Base-by-base conservation (phyloP, 331 rosid genomes). In the Acacia pycnantha region DNA sequence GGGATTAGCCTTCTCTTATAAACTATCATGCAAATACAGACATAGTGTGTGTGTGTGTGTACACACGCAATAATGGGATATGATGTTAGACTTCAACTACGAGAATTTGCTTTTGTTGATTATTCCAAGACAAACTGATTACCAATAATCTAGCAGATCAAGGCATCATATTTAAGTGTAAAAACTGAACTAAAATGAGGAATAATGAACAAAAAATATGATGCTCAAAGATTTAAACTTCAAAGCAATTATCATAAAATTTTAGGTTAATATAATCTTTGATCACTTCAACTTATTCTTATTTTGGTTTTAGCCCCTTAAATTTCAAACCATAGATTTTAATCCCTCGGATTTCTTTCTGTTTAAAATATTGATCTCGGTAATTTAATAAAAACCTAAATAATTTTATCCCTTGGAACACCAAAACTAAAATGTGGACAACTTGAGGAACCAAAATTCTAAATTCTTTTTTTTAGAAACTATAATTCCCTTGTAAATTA, bases 331-430 rank as follows among this genome's bases (percentile, higher is more conserved):
- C 1, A 6, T 37, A 37, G 6, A 37, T 37, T 37, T 37, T 6
- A 6, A 37, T 0, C 41, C 2, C 8, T 35, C 1, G 0, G 7
- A 37, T 37, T 37, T 37, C 8, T 6, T 6, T 35, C 40, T 35
- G 7, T 35, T 37, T 37, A 37, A 37, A 37, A 37, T 37, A 37
- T 6, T 6, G 6, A 1, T 6, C 41, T 6, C 2, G 1, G 6
- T 37, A 37, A 37, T 6, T 37, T 37, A 37, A 37, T 37, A 37
- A 37, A 37, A 37, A 6, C 2, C 8, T 37, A 37, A 37, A 37
- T 6, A 1, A 37, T 6, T 6, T 37, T 6, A 0, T 1, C 9
- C 1, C 41, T 2, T 0, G 0, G 40, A 35, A 37, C 2, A 6
- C 41, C 0, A 5, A 37, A 37, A 37, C 9, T 37, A 37, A 37